Evolutionary conservation across 148 eudicot genomes (phyloP).

Genomic region (Diospyros kaki): DNA sequence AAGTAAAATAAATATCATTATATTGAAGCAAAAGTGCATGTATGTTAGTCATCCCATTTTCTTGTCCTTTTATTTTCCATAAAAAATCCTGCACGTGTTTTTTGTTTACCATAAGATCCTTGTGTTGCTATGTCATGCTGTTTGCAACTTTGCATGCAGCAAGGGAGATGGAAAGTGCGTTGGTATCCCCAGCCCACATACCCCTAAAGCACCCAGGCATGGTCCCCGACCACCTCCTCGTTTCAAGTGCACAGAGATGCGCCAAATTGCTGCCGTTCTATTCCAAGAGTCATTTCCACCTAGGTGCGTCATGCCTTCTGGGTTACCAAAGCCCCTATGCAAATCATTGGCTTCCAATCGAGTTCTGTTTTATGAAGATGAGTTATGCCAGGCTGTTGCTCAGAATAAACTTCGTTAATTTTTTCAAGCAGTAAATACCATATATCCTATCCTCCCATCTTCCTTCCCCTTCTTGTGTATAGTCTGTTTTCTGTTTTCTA

Average conservation of each 20-base stretch:
- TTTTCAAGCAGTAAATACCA: neutral
- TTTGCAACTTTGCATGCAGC: conserved; percentile 35
- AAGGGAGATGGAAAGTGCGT: conserved; percentile 52
- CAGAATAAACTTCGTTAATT: conserved; percentile 86
- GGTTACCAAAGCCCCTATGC: conserved; percentile 64
- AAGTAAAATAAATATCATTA: too few relatives aligned
- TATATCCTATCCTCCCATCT: neutral
- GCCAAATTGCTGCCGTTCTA: conserved; percentile 82
- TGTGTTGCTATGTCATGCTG: neutral
- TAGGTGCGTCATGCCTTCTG: conserved; percentile 73
- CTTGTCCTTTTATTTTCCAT: too few relatives aligned
- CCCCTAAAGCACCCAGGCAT: conserved; percentile 98
- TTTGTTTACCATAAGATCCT: too few relatives aligned
- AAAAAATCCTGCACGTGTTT: too few relatives aligned
- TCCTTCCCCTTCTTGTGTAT: conserved; percentile 36
- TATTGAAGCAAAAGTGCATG: too few relatives aligned
- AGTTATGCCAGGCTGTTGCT: conserved; percentile 93
- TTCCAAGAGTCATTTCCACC: conserved; percentile 83
- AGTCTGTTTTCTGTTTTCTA: conserved; percentile 23
- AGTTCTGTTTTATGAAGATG: conserved; percentile 85
- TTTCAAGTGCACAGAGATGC: conserved; percentile 74
- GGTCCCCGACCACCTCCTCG: conserved; percentile 87
- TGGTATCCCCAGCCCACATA: conserved; percentile 48
- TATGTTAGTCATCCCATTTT: too few relatives aligned
- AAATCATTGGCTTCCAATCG: conserved; percentile 67